Percentiles rank a stretch among this genome's conserved stretches.
Evolutionary conservation across 495 filamentous ascomycete species (phyloP).

Genomic region (Apiosordaria backusii): DNA sequence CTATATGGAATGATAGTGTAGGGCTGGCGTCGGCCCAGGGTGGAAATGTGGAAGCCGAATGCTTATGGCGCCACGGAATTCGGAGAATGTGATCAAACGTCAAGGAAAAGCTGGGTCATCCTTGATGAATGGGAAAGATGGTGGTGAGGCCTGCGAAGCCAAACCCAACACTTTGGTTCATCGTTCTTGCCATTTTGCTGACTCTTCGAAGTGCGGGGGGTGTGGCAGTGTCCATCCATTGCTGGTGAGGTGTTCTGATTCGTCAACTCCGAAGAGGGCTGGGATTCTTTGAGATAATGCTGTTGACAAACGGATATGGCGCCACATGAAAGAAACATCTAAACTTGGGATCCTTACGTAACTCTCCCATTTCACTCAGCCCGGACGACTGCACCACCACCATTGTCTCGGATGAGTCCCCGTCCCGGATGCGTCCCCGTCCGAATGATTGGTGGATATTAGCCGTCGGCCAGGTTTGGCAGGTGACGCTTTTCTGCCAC

Average conservation of each 20-base stretch:
- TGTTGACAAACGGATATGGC: neutral
- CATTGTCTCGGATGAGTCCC: neutral
- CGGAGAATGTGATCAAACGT: neutral
- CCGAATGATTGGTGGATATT: neutral
- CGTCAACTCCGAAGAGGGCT: neutral
- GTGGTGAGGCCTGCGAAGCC: neutral
- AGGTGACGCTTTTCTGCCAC: neutral
- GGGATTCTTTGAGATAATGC: neutral
- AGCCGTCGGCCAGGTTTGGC: neutral
- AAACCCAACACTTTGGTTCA: neutral
- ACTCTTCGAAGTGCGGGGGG: too few species aligned
- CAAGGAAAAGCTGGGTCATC: neutral
- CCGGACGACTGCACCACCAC: neutral
- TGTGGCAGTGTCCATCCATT: too few species aligned
- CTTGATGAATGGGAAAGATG: neutral
- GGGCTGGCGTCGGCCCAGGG: too few species aligned
- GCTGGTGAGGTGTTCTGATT: neutral
- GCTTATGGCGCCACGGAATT: neutral
- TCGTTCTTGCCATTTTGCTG: too few species aligned
- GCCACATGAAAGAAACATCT: neutral
- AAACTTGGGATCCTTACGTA: constrained; percentile 1
- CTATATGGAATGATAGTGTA: neutral
- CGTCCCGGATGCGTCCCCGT: too few species aligned
- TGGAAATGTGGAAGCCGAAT: neutral
- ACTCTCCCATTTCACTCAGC: constrained; percentile 14